A percentile compares a stretch with the other conserved stretches of the same genome.
phyloP scores from a whole-genome alignment of 2,329 filamentous ascomycete genomes.

The Diaporthe helianthi region DNA sequence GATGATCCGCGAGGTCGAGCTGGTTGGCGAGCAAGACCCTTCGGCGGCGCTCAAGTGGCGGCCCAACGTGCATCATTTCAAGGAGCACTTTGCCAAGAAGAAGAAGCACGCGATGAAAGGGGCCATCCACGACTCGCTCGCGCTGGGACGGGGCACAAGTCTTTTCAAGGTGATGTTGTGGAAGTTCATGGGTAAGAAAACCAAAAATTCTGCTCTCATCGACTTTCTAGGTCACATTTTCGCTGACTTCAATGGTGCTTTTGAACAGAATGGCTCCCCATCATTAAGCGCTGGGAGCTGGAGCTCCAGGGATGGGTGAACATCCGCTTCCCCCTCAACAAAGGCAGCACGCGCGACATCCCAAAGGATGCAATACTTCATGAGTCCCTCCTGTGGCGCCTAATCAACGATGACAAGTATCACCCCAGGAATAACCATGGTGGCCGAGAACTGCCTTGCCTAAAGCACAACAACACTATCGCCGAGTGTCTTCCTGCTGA shows the following conservation, averaged over 20 bases:
- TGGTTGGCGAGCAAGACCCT: slow-evolving; percentile 44
- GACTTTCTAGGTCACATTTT: too few relatives aligned
- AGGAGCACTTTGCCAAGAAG: not conserved
- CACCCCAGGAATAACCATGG: slow-evolving; percentile 5
- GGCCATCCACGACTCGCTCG: slow-evolving; percentile 6
- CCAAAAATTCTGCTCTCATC: not conserved
- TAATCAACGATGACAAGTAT: not conserved
- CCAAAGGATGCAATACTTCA: slow-evolving; percentile 11
- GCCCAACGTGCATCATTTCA: slow-evolving; percentile 35
- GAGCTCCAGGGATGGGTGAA: slow-evolving; percentile 12
- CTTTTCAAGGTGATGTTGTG: slow-evolving; percentile 1
- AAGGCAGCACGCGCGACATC: slow-evolving; percentile 17
- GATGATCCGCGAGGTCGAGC: slow-evolving; percentile 59
- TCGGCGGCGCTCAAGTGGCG: slow-evolving; percentile 46
- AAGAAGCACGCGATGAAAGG: slow-evolving; percentile 15
- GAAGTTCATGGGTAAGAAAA: slow-evolving; percentile 7
- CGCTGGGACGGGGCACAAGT: not conserved
- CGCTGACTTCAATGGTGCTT: not conserved
- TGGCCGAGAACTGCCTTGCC: not conserved
- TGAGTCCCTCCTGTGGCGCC: slow-evolving; percentile 7
- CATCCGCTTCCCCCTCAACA: slow-evolving; percentile 17
- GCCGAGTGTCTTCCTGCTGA: not conserved
- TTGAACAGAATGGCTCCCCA: not conserved
- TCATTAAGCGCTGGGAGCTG: slow-evolving; percentile 17
- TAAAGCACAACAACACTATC: slow-evolving; percentile 3